Conservation (phyloP, 441 rosid species). For the Erodium chrysanthum region DNA sequence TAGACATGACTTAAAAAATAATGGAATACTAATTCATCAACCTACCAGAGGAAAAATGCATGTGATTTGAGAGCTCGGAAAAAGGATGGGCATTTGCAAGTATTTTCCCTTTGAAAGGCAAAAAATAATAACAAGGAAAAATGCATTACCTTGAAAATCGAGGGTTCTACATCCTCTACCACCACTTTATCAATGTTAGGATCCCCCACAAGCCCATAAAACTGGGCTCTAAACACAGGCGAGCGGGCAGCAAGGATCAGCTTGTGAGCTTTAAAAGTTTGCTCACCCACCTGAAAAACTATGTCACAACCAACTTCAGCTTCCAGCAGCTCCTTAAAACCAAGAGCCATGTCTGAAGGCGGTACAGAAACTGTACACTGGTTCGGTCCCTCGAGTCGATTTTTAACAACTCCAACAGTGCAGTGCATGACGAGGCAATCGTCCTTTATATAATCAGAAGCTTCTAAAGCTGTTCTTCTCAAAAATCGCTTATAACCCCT, state of each 20-base stretch:
- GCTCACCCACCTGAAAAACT: constrained; percentile 64
- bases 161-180: constrained; percentile 79
- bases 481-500: constrained; percentile 96
- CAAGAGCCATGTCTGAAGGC: constrained; percentile 59
- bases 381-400: constrained; percentile 79
- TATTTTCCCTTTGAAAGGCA: background rate
- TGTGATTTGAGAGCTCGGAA: background rate
- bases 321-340: constrained; percentile 64
- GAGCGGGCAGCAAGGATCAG: constrained; percentile 66
- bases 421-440: constrained; percentile 65
- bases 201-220: constrained; percentile 90
- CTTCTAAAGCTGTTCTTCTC: constrained; percentile 55
- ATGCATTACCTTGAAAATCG: constrained; percentile 60
- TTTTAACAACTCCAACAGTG: constrained; percentile 86
- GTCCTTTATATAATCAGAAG: constrained; percentile 83
- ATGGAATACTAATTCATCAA: background rate
- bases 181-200: constrained; percentile 43
- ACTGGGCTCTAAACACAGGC: constrained; percentile 42
- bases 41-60: background rate
- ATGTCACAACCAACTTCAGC: constrained; percentile 69
- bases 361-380: constrained; percentile 54
- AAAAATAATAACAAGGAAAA: background rate
- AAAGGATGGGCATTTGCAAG: background rate
- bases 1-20: background rate
- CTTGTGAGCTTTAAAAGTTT: constrained; percentile 73